Evolutionary conservation across 345 rosid species (phyloP).

Genomic region (Eucalyptus pauciflora): DNA sequence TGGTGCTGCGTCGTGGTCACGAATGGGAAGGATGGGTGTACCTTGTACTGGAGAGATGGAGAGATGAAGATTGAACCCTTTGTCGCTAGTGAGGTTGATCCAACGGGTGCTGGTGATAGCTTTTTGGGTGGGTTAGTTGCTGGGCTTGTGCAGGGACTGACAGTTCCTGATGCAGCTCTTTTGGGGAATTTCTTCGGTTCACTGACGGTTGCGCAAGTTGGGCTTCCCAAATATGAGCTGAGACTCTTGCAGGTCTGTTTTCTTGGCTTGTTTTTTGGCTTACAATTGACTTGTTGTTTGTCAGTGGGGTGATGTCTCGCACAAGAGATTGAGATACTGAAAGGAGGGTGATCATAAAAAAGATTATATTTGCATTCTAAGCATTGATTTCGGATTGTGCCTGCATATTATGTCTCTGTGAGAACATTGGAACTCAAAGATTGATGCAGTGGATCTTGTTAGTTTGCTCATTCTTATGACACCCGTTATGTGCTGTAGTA

Average conservation of each 20-base stretch:
- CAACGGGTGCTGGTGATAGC: slow-evolving; percentile 97
- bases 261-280: background rate
- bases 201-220: slow-evolving; percentile 81
- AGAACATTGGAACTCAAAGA: background rate
- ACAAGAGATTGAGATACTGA: background rate
- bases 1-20: slow-evolving; percentile 87
- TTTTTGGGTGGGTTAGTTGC: slow-evolving; percentile 75
- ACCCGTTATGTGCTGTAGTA: background rate
- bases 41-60: slow-evolving; percentile 42
- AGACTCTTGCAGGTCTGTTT: slow-evolving; percentile 58
- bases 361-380: background rate
- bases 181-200: slow-evolving; percentile 88
- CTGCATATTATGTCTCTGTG: background rate
- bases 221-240: slow-evolving; percentile 62
- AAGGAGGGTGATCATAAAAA: background rate
- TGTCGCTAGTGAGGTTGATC: slow-evolving; percentile 67
- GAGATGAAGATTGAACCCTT: slow-evolving; percentile 49
- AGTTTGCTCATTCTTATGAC: background rate
- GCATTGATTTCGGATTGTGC: background rate
- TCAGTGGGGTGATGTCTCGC: background rate
- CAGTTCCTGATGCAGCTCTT: slow-evolving; percentile 87
- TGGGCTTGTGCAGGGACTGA: slow-evolving; percentile 69
- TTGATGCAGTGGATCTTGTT: background rate
- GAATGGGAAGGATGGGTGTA: slow-evolving; percentile 77
- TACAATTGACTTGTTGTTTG: background rate